phyloP scores from a whole-genome alignment of 768 basidiomycete genomes.

The Austroboletus eburneus region DNA sequence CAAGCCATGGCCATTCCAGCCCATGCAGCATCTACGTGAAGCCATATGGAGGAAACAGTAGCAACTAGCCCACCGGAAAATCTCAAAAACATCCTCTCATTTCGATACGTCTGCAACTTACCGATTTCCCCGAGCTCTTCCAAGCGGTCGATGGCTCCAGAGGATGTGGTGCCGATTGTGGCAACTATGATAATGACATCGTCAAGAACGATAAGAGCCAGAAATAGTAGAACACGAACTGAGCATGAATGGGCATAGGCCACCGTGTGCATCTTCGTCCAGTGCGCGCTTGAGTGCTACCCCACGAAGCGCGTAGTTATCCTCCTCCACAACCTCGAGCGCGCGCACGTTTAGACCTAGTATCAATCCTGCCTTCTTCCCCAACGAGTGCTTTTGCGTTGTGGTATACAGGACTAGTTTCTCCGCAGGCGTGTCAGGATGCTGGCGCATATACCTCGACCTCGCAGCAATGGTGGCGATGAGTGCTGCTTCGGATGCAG shows the following conservation, averaged over 20 bases:
- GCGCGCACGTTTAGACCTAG: conserved; percentile 72
- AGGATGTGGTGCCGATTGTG: conserved; percentile 87
- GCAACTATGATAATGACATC: conserved; percentile 51
- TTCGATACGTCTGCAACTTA: conserved; percentile 28
- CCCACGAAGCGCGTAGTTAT: conserved; percentile 68
- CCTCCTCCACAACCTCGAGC: conserved; percentile 59
- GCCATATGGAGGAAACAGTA: conserved; percentile 62
- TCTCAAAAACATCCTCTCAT: conserved; percentile 2
- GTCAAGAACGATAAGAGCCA: neutral
- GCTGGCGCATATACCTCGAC: conserved; percentile 44
- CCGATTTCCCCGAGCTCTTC: conserved; percentile 69
- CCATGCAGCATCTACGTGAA: conserved; percentile 92
- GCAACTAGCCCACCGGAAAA: conserved; percentile 40
- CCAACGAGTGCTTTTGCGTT: conserved; percentile 87
- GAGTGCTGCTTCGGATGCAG: conserved; percentile 81
- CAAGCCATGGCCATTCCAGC: conserved; percentile 80
- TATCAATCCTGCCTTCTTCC: conserved; percentile 72
- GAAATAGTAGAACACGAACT: conserved; percentile 38
- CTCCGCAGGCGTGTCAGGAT: conserved; percentile 49
- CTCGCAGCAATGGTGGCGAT: conserved; percentile 81
- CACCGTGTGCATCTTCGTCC: conserved; percentile 57
- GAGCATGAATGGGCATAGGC: conserved; percentile 74
- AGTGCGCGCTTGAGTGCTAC: conserved; percentile 54
- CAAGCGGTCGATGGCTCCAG: conserved; percentile 81
- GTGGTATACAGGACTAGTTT: conserved; percentile 83